These are phyloP conservation scores for Persicaria maculosa DNA, from an alignment of 148 eudicot genomes.

Conservation along the genomic window DNA sequence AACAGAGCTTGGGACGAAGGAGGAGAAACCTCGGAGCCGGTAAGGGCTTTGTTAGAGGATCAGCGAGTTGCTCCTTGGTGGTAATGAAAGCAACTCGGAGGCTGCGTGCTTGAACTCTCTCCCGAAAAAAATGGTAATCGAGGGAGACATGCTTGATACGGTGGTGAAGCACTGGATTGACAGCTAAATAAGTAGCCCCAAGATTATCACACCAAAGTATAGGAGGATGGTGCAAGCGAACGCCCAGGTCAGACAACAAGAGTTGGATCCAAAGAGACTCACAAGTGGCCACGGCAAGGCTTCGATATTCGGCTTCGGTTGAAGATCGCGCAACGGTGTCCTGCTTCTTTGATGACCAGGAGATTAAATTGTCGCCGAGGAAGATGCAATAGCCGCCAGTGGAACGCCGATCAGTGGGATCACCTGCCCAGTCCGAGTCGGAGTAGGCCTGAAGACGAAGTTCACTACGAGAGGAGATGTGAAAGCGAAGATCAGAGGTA, in stretches of 20 bases:
- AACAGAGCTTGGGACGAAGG: neutral
- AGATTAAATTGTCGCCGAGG: too few relatives aligned
- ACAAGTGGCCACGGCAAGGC: too few relatives aligned
- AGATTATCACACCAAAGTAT: neutral
- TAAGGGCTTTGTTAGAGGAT: neutral
- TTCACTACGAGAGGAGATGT: too few relatives aligned
- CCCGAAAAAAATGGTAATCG: neutral
- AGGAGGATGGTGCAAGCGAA: neutral
- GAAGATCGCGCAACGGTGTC: too few relatives aligned
- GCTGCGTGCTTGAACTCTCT: neutral
- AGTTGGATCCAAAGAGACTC: neutral
- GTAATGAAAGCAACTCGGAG: neutral
- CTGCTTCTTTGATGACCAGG: too few relatives aligned
- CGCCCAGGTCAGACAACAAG: neutral
- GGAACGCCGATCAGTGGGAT: too few relatives aligned
- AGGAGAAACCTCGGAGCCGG: neutral
- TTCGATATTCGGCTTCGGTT: too few relatives aligned
- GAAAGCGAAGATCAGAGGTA: too few relatives aligned
- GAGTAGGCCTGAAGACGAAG: too few relatives aligned
- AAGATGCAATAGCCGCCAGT: too few relatives aligned
- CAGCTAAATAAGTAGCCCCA: neutral
- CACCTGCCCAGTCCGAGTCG: too few relatives aligned
- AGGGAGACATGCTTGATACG: neutral
- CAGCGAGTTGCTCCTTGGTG: neutral
- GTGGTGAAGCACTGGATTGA: neutral